Base-by-base conservation (phyloP, 148 eudicot genomes). In the Rhododendron simsii region DNA sequence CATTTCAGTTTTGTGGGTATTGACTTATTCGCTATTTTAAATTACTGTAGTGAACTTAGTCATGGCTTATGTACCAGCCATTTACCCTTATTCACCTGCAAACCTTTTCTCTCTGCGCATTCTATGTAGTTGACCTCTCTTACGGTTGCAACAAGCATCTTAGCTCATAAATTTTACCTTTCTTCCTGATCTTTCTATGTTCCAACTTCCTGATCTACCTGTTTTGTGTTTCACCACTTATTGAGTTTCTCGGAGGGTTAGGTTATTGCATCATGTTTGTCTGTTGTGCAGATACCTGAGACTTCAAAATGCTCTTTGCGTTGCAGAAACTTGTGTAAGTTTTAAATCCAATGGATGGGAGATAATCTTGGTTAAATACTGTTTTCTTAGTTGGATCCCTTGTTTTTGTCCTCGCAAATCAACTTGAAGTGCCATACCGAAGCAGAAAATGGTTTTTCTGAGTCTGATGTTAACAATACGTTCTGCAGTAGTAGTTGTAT, bases 301-400 rank as follows among this genome's bases (percentile, higher is more conserved):
- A 87, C 94, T 96, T 90, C 98, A 90, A 88, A 94, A 92, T 89
- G 95, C 91, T 85, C 90, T 92, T 78, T 94, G 93, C 84, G 88
- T 84, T 86, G 89, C 86, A 80, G 98, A 96, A 92, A 92, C 89
- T 61, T 89, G 90, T 93, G 98, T 96, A 93, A 94, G 98, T 93
- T 85, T 44, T 63, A 28, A 48, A 61, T 87, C 47, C 79, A 53
- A 37, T 77, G 50, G 45, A 28, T 86, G 81, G 61, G 57, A 39
- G 12, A 50, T 51, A 23, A 53, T 81, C 59, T n/a, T 69, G 15
- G 83, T 69, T 33, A 61, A 37, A 78, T 47, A 50, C 50, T 63
- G 28, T 81, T 76, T 7, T 75, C 50, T 78, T 44, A 39, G 30
- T 82, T 86, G 51, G 85, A 77, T 61, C 37, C 30, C 47, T 21